Conservation (phyloP, 345 rosid genomes). For the Aurinia saxatilis region DNA sequence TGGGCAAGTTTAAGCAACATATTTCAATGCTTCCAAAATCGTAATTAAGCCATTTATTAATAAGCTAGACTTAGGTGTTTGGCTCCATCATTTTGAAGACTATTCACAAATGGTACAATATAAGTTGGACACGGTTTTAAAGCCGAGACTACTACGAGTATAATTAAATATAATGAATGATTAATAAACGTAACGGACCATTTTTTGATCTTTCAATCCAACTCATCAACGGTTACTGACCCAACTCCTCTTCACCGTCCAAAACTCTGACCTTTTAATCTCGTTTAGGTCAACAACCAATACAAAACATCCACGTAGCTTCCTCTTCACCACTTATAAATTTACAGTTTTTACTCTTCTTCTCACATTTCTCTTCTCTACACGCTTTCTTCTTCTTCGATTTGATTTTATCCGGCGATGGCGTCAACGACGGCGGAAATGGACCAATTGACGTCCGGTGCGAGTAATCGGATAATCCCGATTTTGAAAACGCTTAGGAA, state of each 20-base stretch:
- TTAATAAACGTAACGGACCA: neutral
- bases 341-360: conserved; percentile 4
- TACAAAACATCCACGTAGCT: neutral
- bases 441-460: conserved; percentile 92
- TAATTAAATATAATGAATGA: neutral
- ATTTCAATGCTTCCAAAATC: neutral
- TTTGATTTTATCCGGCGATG: conserved; percentile 20
- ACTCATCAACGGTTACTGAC: conserved; percentile 24
- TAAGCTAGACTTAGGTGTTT: neutral
- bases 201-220: neutral
- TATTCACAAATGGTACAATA: too few species aligned
- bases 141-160: neutral
- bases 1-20: conserved; percentile 4
- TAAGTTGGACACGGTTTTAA: conserved; percentile 10
- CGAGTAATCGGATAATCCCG: conserved; percentile 93
- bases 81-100: too few species aligned
- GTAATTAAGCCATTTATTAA: neutral
- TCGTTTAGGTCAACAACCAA: conserved; percentile 12
- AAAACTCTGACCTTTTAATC: conserved; percentile 7
- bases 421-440: conserved; percentile 56
- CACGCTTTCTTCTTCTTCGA: conserved; percentile 1
- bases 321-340: conserved; percentile 11
- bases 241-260: conserved; percentile 25
- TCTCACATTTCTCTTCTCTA: conserved; percentile 24
- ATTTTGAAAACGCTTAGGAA: conserved; percentile 46